Conservation (phyloP, 108 stramenopile genomes). For the Parmales sp. region DNA sequence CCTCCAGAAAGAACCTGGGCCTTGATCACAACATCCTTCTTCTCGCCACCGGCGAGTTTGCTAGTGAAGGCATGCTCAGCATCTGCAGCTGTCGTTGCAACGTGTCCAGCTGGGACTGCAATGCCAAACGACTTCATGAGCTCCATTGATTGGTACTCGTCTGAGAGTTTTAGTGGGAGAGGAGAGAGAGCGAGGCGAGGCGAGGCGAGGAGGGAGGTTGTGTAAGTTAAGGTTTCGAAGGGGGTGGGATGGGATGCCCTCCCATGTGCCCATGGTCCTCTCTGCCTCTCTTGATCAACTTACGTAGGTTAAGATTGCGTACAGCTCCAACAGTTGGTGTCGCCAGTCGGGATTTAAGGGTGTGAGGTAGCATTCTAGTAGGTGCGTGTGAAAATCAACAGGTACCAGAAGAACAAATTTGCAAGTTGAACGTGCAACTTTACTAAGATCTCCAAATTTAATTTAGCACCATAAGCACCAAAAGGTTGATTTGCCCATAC, state of each 20-base stretch:
- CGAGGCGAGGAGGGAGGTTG: too few species aligned
- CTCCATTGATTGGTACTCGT: conserved; percentile 65
- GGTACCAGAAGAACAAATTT: too few species aligned
- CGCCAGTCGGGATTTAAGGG: conserved; percentile 16
- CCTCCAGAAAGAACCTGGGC: conserved; percentile 77
- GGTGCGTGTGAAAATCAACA: too few species aligned
- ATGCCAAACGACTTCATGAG: conserved; percentile 57
- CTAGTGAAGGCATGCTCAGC: conserved; percentile 52
- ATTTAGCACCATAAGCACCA: neutral
- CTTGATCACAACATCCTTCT: conserved; percentile 59
- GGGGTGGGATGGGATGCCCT: neutral
- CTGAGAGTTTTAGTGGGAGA: too few species aligned
- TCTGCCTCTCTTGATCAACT: neutral
- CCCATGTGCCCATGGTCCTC: neutral
- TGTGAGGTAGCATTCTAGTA: neutral
- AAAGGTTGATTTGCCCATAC: neutral
- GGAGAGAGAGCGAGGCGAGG: too few species aligned
- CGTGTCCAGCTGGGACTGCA: conserved; percentile 41
- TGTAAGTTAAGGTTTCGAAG: conserved; percentile 59
- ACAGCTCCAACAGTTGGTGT: conserved; percentile 33
- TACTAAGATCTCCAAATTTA: neutral
- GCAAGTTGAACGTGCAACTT: neutral
- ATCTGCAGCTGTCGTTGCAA: conserved; percentile 59
- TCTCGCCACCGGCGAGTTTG: conserved; percentile 36
- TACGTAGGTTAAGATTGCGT: neutral